phyloP scores from a whole-genome alignment of 164 flowering plant species.

The Stephania japonica region DNA sequence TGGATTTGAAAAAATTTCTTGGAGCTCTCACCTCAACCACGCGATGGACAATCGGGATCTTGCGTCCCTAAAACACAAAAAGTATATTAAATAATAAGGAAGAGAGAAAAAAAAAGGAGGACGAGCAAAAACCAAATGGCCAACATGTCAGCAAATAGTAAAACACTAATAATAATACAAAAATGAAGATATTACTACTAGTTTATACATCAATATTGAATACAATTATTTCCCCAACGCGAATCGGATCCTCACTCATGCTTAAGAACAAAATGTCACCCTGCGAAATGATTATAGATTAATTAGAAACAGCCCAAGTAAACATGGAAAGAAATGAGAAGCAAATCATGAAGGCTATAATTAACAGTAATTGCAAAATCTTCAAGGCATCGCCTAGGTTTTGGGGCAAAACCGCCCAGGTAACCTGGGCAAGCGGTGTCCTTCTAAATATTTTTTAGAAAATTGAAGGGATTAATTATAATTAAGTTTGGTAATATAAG shows the following conservation, averaged over 20 bases:
- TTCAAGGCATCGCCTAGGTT: too few relatives aligned
- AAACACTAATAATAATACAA: neutral
- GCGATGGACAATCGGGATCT: conserved; percentile 86
- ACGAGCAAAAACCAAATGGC: neutral
- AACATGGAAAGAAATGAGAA: too few relatives aligned
- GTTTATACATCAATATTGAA: conserved; percentile 66
- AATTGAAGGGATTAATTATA: too few relatives aligned
- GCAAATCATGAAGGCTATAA: neutral
- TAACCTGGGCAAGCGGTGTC: too few relatives aligned
- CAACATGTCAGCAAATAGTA: neutral
- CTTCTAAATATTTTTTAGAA: too few relatives aligned
- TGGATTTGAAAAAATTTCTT: neutral
- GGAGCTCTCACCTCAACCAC: conserved; percentile 58
- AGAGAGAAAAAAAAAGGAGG: neutral
- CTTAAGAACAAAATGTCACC: conserved; percentile 73
- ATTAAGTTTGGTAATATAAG: too few relatives aligned
- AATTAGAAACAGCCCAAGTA: neutral
- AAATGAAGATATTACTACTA: neutral
- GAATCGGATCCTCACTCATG: conserved; percentile 82
- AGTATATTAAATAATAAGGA: neutral
- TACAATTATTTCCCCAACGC: conserved; percentile 77
- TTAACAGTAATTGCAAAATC: neutral
- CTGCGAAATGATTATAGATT: conserved; percentile 25
- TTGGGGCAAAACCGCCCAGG: too few relatives aligned
- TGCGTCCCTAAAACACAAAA: conserved; percentile 49